A percentile compares a stretch with the other conserved stretches of the same genome.
Conservation (phyloP, 495 filamentous ascomycete species). For the Lindgomyces ingoldianus region DNA sequence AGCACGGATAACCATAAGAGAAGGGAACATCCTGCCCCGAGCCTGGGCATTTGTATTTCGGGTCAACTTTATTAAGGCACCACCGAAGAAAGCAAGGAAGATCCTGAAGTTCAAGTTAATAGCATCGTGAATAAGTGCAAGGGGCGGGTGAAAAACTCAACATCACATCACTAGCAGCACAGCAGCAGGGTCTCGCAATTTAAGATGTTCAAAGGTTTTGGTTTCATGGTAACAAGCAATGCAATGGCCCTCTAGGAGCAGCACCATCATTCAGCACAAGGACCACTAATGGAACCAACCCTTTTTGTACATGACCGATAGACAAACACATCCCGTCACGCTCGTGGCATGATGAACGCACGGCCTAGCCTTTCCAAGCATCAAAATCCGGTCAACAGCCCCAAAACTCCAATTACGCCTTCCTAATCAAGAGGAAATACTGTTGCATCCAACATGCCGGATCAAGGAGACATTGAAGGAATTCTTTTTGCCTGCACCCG, state of each 20-base stretch:
- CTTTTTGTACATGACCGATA: slow-evolving; percentile 27
- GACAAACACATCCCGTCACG: background rate
- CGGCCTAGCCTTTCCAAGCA: slow-evolving; percentile 11
- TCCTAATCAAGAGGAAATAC: slow-evolving; percentile 16
- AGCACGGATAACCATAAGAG: slow-evolving; percentile 4
- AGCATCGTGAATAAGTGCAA: slow-evolving; percentile 14
- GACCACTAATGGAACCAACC: slow-evolving; percentile 18
- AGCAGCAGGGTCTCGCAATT: background rate
- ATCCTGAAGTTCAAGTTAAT: slow-evolving; percentile 1
- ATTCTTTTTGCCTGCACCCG: slow-evolving; percentile 1
- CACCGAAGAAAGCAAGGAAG: background rate
- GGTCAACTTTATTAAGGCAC: background rate
- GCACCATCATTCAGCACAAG: slow-evolving; percentile 14
- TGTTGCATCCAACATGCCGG: slow-evolving; percentile 19
- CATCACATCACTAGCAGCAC: background rate
- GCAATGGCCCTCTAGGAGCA: slow-evolving; percentile 8
- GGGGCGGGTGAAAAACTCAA: background rate
- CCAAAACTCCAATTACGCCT: slow-evolving; percentile 21
- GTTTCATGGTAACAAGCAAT: background rate
- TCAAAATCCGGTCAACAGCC: background rate
- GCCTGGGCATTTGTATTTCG: slow-evolving; percentile 7
- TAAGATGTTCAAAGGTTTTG: slow-evolving; percentile 8
- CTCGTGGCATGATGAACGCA: background rate
- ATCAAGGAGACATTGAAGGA: background rate
- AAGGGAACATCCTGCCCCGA: background rate